Evolutionary conservation across 768 basidiomycete species (phyloP), one percentile per base, ranked within the genome.

Genomic region (Boletus vinaceobasis): DNA sequence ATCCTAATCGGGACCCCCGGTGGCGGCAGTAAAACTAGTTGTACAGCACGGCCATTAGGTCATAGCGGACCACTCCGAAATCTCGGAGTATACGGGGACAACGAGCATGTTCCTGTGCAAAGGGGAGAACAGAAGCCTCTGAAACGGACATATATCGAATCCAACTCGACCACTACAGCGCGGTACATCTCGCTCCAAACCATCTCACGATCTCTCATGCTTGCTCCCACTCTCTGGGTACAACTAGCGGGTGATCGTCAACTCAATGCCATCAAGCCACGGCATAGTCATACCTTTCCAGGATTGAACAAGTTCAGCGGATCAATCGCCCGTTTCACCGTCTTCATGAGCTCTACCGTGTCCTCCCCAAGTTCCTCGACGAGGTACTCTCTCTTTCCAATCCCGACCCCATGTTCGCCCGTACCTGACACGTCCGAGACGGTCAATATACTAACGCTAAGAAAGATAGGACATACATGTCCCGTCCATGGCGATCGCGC

Each of bases 301-400:
- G 93, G 93, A 67, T 96, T 97, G 70, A 94, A 78, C 46, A 97
- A 74, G 62, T 88, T 84, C 44, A 82, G 65, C 1, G 93, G 93
- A 69, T 96, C 93, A 13, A 93, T 74, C 3, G 86, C 79, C 38
- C 73, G 72, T 71, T 96, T 98, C 62, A 97, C 78, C n/a, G 78
- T 81, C 74, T 83, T 84, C 93, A 97, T 93, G 10, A 96, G 73
- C 44, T 83, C 81, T 11, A 97, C 86, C 0, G 93, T 95, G 5
- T 84, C 86, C 43, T 75, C 75, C 0, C 95, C 95, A 1, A 98
- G 79, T 68, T 98, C 95, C n/a, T 85, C 79, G 17, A 74, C 68
- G 2, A 98, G 79, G 69, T 90, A 96, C 63, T 88, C 82, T 61
- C 84, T 87, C 74, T 94, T 94, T 10, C 92, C 92, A 7, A 93